These are phyloP conservation scores for Ogataea paraovalis DNA, from an alignment of 805 yeast species.

Conservation along the genomic window DNA sequence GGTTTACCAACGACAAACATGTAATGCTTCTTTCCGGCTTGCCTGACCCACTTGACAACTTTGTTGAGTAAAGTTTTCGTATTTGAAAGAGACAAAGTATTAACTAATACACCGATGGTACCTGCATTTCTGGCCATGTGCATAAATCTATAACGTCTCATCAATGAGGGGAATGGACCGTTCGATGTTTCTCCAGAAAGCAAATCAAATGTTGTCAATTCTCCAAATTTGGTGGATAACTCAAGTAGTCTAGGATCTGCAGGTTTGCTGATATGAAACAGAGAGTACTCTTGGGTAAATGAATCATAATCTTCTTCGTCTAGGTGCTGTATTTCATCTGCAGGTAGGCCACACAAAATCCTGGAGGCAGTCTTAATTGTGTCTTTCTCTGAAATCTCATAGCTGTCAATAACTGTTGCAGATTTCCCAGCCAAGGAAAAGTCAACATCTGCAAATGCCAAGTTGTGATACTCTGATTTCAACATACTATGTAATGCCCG, in stretches of 20 bases:
- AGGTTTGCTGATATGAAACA: slow-evolving; percentile 72
- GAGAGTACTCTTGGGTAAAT: slow-evolving; percentile 42
- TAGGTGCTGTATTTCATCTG: slow-evolving; percentile 11
- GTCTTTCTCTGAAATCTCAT: slow-evolving; percentile 3
- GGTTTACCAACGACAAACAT: slow-evolving; percentile 97
- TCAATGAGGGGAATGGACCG: slow-evolving; percentile 75
- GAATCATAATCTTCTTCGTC: slow-evolving; percentile 29
- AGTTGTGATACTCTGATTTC: slow-evolving; percentile 29
- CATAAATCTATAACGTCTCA: slow-evolving; percentile 82
- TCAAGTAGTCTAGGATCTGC: slow-evolving; percentile 75
- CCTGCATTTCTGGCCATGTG: slow-evolving; percentile 87
- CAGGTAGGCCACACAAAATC: slow-evolving; percentile 26
- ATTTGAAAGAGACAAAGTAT: slow-evolving; percentile 78
- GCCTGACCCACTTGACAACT: slow-evolving; percentile 56
- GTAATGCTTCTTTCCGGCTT: slow-evolving; percentile 87
- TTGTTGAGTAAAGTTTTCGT: slow-evolving; percentile 63
- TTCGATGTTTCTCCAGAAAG: slow-evolving; percentile 26
- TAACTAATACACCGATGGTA: slow-evolving; percentile 86
- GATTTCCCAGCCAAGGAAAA: slow-evolving; percentile 18
- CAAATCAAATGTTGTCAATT: slow-evolving; percentile 51
- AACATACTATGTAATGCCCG: slow-evolving; percentile 34
- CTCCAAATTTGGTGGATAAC: slow-evolving; percentile 64
- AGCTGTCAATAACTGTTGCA: slow-evolving; percentile 25
- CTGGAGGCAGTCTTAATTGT: slow-evolving; percentile 29
- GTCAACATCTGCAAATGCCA: slow-evolving; percentile 40